phyloP scores from a whole-genome alignment of 768 basidiomycete species.

The Lactarius pseudohatsudake region DNA sequence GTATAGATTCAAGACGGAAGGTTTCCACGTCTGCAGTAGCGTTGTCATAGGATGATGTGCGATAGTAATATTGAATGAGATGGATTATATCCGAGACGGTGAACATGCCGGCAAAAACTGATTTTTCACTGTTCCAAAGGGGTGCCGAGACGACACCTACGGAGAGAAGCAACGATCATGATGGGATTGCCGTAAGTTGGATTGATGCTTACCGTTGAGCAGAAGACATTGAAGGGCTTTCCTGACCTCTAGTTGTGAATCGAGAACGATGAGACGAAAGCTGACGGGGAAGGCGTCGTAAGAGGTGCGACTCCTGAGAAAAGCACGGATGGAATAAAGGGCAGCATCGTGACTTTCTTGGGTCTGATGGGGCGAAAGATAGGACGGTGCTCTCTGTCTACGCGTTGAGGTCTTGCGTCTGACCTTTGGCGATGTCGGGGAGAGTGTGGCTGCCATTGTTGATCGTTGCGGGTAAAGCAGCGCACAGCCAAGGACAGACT shows the following conservation, averaged over 20 bases:
- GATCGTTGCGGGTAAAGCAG: neutral
- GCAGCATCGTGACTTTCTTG: slow-evolving; percentile 70
- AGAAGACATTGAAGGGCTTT: slow-evolving; percentile 88
- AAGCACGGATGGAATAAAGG: slow-evolving; percentile 67
- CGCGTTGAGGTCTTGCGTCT: slow-evolving; percentile 57
- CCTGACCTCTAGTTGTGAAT: slow-evolving; percentile 94
- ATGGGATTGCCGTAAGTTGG: slow-evolving; percentile 11
- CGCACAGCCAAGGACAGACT: neutral
- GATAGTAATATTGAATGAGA: slow-evolving; percentile 97
- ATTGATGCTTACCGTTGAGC: slow-evolving; percentile 58
- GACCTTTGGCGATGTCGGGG: slow-evolving; percentile 53
- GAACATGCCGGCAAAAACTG: slow-evolving; percentile 95
- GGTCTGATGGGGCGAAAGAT: slow-evolving; percentile 51
- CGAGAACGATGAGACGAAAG: slow-evolving; percentile 94
- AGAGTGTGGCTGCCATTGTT: slow-evolving; percentile 43
- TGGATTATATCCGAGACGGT: slow-evolving; percentile 99
- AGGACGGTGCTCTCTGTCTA: slow-evolving; percentile 55
- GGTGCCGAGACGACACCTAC: slow-evolving; percentile 97
- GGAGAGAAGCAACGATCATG: slow-evolving; percentile 18
- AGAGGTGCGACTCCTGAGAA: slow-evolving; percentile 81
- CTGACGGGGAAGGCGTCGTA: slow-evolving; percentile 98
- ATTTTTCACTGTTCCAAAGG: slow-evolving; percentile 94
- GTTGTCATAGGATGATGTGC: slow-evolving; percentile 75
- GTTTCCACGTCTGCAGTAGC: slow-evolving; percentile 91
- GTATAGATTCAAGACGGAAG: slow-evolving; percentile 81